These are phyloP conservation scores for Suhomyces kunorum DNA, from an alignment of 1,139 yeast species.

Conservation along the genomic window DNA sequence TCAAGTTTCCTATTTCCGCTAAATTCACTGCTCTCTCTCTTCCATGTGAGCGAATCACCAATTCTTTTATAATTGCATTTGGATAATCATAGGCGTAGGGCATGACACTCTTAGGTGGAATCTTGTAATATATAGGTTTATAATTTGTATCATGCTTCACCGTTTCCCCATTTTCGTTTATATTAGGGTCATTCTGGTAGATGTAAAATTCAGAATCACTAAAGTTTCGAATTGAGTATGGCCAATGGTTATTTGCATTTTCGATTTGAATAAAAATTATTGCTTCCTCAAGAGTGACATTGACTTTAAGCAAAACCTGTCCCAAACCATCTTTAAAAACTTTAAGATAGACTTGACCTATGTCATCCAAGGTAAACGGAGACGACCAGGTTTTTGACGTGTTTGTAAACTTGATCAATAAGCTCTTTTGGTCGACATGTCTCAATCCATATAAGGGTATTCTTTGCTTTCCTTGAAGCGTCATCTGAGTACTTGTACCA, in stretches of 20 bases:
- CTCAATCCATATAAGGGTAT: conserved; percentile 70
- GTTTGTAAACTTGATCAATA: conserved; percentile 60
- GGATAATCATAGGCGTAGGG: conserved; percentile 99
- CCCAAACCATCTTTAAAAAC: conserved; percentile 63
- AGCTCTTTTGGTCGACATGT: conserved; percentile 49
- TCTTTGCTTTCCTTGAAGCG: conserved; percentile 50
- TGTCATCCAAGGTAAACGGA: conserved; percentile 79
- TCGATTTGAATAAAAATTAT: conserved; percentile 75
- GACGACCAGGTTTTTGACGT: conserved; percentile 77
- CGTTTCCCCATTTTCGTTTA: conserved; percentile 70
- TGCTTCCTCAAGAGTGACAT: conserved; percentile 74
- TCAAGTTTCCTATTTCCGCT: conserved; percentile 88
- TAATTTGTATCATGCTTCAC: conserved; percentile 51
- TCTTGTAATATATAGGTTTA: conserved; percentile 71
- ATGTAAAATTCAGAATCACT: conserved; percentile 81
- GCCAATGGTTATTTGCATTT: conserved; percentile 84
- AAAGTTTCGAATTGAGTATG: conserved; percentile 85
- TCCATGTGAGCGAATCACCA: conserved; percentile 70
- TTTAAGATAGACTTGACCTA: conserved; percentile 79
- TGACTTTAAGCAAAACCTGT: conserved; percentile 70
- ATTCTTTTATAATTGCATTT: conserved; percentile 80
- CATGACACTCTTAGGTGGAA: conserved; percentile 93
- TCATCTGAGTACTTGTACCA: conserved; percentile 53
- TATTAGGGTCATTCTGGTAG: conserved; percentile 82
- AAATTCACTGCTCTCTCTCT: conserved; percentile 78